phyloP scores from a whole-genome alignment of 495 filamentous ascomycete species.

The Talaromyces trachyspermus region DNA sequence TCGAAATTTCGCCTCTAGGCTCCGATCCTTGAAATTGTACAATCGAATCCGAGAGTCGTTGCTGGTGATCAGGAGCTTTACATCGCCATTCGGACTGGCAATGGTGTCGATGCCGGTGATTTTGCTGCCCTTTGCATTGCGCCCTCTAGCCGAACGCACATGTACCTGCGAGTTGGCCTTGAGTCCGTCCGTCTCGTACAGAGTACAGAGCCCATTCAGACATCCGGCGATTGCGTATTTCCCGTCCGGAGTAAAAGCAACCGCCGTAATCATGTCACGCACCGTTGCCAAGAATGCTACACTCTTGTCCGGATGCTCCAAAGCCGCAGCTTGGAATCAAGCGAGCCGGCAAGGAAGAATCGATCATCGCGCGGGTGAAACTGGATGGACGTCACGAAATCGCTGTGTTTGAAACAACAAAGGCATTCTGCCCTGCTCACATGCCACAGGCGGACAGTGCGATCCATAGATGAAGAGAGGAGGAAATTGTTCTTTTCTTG shows the following conservation, averaged over 20 bases:
- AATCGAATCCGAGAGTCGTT: slow-evolving; percentile 93
- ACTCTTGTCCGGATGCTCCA: slow-evolving; percentile 98
- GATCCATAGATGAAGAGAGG: slow-evolving; percentile 95
- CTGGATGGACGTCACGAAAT: slow-evolving; percentile 89
- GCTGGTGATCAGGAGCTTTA: slow-evolving; percentile 85
- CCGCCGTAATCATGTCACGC: slow-evolving; percentile 86
- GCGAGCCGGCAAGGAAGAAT: slow-evolving; percentile 90
- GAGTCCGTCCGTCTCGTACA: slow-evolving; percentile 92
- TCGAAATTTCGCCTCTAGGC: slow-evolving; percentile 80
- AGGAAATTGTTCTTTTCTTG: slow-evolving; percentile 77
- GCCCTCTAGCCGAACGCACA: slow-evolving; percentile 80
- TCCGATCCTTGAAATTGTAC: slow-evolving; percentile 79
- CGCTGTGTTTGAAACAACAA: slow-evolving; percentile 92
- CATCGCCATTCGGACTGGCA: slow-evolving; percentile 56
- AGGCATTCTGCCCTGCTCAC: slow-evolving; percentile 77
- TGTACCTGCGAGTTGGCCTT: slow-evolving; percentile 79
- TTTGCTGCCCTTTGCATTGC: slow-evolving; percentile 94
- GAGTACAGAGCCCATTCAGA: slow-evolving; percentile 76
- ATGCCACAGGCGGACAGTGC: slow-evolving; percentile 95
- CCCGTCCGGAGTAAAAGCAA: slow-evolving; percentile 89
- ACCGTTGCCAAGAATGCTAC: slow-evolving; percentile 81
- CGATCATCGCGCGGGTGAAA: slow-evolving; percentile 95
- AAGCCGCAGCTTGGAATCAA: slow-evolving; percentile 84
- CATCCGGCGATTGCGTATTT: slow-evolving; percentile 84
- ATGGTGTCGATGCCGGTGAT: slow-evolving; percentile 91